These are phyloP conservation scores for Populus pruinosa DNA, from an alignment of 345 rosid genomes.

Conservation along the genomic window DNA sequence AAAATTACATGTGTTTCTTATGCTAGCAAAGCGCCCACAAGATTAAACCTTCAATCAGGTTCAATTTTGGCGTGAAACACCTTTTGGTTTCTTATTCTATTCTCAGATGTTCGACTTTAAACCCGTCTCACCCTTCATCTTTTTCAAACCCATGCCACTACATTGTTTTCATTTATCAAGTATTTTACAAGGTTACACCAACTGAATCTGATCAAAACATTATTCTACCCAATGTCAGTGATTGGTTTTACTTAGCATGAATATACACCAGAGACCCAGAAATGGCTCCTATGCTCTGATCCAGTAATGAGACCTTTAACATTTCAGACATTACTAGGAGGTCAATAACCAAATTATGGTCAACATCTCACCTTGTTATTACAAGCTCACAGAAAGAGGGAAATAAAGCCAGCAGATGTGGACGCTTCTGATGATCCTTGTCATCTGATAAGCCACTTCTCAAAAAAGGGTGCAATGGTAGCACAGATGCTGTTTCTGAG, in stretches of 20 bases:
- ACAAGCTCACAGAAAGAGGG: slow-evolving; percentile 86
- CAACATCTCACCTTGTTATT: slow-evolving; percentile 59
- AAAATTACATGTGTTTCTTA: too few relatives aligned
- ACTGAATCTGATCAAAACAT: neutral
- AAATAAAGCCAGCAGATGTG: slow-evolving; percentile 80
- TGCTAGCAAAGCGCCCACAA: too few relatives aligned
- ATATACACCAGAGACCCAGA: neutral
- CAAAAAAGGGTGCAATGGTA: slow-evolving; percentile 57
- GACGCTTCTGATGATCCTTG: slow-evolving; percentile 35
- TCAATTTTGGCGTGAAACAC: too few relatives aligned
- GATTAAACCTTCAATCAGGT: too few relatives aligned
- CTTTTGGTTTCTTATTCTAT: neutral
- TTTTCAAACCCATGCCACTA: neutral
- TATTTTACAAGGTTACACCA: neutral
- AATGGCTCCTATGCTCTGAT: neutral
- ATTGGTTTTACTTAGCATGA: neutral
- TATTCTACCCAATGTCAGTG: neutral
- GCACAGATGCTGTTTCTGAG: slow-evolving; percentile 59
- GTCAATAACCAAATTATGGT: neutral
- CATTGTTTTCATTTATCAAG: neutral
- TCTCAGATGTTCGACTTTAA: neutral
- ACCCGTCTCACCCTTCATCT: neutral
- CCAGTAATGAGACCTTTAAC: too few relatives aligned
- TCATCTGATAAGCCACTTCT: slow-evolving; percentile 43
- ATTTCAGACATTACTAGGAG: neutral